Base-by-base conservation (phyloP, 2,329 filamentous ascomycete species). In the Clonostachys chloroleuca region DNA sequence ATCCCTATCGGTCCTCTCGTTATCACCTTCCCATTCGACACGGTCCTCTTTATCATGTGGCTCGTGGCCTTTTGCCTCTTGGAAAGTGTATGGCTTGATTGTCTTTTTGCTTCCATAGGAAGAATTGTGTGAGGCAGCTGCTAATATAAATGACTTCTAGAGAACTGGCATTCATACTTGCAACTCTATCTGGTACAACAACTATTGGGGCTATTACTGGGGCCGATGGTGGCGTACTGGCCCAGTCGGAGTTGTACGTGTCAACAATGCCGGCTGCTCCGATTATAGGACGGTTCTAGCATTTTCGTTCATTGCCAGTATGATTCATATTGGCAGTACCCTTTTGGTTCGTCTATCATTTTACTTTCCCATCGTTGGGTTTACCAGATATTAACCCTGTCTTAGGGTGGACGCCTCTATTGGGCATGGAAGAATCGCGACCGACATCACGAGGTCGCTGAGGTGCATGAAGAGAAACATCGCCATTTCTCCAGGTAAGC, bases 151-250 rank as follows among this genome's bases (percentile, higher is more conserved):
- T 30, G 24, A 30, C 24, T 6, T 13, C 40, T 34, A 56, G 52
- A 51, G 44, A 49, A 54, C 52, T 5, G 36, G 36, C 4, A 42
- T 40, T 12, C 13, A 46, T 5, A 12, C 43, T 12, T 60, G 58
- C 46, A 40, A 47, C 6, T 34, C 52, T 2, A 3, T 6, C 10
- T 61, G 59, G 59, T 59, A 56, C 37, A 20, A 52, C 20, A 45
- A 53, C 12, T 58, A 59, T 43, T 61, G 59, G 59, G 54, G 55
- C 18, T 60, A 58, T 44, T 59, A 59, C 40, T 61, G 59, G 59
- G 54, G 56, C 5, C 47, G 51, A 3, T 54, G 16, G 34, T 55
- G 51, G 51, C 10, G 14, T 6, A 41, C 42, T 24, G 56, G 56
- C 2, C 55, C 46, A 3, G 20, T 50, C 18, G 50, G 51, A 2